A percentile compares a stretch with the other conserved stretches of the same genome.
Conservation (phyloP, 495 filamentous ascomycete genomes). For the Sabuloglossum arenarium region DNA sequence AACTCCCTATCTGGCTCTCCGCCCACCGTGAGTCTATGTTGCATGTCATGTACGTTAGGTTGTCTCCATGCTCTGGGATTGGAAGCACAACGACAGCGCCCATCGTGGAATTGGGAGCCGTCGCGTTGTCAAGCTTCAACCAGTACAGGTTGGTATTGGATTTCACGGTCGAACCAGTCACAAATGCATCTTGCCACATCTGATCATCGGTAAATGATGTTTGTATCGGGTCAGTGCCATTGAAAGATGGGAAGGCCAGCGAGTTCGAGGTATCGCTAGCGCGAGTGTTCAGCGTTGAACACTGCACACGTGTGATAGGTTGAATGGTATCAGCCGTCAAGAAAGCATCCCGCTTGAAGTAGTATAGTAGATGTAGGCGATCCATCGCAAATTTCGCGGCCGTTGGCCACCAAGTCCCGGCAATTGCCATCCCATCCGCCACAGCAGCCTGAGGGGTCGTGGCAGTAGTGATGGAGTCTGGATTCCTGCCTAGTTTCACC, state of each 20-base stretch:
- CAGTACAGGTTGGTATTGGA: not conserved
- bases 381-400: not conserved
- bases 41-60: not conserved
- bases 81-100: not conserved
- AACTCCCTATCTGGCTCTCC: not conserved
- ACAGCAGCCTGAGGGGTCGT: not conserved
- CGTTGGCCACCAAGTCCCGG: not conserved
- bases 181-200: not conserved
- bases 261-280: not conserved
- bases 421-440: not conserved
- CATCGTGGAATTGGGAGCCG: not conserved
- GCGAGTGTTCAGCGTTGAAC: not conserved
- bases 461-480: not conserved
- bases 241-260: not conserved
- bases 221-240: not conserved
- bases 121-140: not conserved
- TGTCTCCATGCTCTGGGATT: not conserved
- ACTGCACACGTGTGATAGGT: not conserved
- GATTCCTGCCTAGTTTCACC: not conserved
- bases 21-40: conserved; percentile 1
- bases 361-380: not conserved
- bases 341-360: not conserved
- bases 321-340: not conserved
- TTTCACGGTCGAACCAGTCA: not conserved
- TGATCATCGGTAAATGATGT: not conserved